These are phyloP conservation scores for Acrocalymma vagum DNA, from an alignment of 2,329 filamentous ascomycete species.

Conservation along the genomic window DNA sequence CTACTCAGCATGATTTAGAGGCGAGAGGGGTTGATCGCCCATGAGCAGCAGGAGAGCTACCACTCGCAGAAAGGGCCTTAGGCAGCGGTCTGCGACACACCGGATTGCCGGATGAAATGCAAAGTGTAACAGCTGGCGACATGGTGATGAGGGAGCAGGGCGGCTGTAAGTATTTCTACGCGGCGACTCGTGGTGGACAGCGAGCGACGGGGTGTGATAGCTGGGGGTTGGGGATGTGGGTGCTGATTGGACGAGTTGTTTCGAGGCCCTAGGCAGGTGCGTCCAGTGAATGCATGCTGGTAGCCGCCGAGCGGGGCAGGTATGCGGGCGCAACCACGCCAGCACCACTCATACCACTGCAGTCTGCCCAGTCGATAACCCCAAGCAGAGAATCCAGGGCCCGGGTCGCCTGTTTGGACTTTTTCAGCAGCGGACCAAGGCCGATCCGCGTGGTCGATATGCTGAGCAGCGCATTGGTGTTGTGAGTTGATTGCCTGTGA, in stretches of 20 bases:
- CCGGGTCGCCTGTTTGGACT: too few relatives aligned
- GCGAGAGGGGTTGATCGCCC: slow-evolving; percentile 11
- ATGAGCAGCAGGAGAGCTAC: slow-evolving; percentile 4
- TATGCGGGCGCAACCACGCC: too few relatives aligned
- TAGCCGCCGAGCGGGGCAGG: slow-evolving; percentile 46
- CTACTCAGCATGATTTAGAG: slow-evolving; percentile 36
- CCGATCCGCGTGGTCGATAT: too few relatives aligned
- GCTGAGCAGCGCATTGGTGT: too few relatives aligned
- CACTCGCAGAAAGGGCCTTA: slow-evolving; percentile 25
- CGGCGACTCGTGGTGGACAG: slow-evolving; percentile 11
- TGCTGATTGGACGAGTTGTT: slow-evolving; percentile 41
- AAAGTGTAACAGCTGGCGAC: slow-evolving; percentile 32
- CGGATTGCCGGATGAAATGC: slow-evolving; percentile 32
- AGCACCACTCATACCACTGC: too few relatives aligned
- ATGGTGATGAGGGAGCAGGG: slow-evolving; percentile 26
- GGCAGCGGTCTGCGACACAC: slow-evolving; percentile 34
- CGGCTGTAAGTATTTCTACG: slow-evolving; percentile 33
- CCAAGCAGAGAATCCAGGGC: too few relatives aligned
- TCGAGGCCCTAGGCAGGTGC: slow-evolving; percentile 31
- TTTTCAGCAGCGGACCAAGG: too few relatives aligned
- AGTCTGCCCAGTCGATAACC: too few relatives aligned
- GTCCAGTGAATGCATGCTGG: slow-evolving; percentile 38
- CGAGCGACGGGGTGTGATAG: slow-evolving; percentile 31
- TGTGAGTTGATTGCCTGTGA: too few relatives aligned
- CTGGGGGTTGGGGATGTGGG: slow-evolving; percentile 17